Evolutionary conservation across 495 filamentous ascomycete genomes (phyloP).

Genomic region (Tuber melanosporum): DNA sequence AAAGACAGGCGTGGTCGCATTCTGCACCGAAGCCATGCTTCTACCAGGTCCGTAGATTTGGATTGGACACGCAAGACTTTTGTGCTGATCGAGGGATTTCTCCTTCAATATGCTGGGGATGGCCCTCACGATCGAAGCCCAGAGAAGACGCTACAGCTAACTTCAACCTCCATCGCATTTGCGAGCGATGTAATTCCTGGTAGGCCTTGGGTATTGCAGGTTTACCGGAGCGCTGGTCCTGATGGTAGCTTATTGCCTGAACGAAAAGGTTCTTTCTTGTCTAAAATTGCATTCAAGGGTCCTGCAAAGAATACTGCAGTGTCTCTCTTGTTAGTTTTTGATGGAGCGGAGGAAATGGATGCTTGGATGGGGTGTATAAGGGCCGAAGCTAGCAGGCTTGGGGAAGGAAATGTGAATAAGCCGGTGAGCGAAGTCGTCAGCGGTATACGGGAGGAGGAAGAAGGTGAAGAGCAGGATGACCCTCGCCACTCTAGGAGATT

Average conservation of each 20-base stretch:
- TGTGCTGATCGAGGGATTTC: conserved; percentile 71
- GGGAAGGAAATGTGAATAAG: conserved; percentile 41
- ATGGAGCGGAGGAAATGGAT: conserved; percentile 78
- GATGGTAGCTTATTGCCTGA: conserved; percentile 53
- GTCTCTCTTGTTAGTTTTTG: conserved; percentile 71
- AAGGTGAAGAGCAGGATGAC: conserved; percentile 32
- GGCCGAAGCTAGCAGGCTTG: conserved; percentile 46
- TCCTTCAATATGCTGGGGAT: conserved; percentile 80
- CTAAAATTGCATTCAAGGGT: conserved; percentile 63
- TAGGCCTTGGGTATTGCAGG: conserved; percentile 84
- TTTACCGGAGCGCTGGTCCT: conserved; percentile 65
- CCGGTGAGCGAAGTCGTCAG: conserved; percentile 8
- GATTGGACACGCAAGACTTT: conserved; percentile 82
- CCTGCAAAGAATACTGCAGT: conserved; percentile 56
- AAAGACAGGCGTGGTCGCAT: conserved; percentile 43
- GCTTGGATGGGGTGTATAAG: conserved; percentile 59
- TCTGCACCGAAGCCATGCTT: conserved; percentile 51
- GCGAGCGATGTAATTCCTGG: conserved; percentile 89
- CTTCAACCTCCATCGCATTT: conserved; percentile 82
- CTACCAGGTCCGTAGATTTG: conserved; percentile 56
- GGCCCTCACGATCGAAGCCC: conserved; percentile 75
- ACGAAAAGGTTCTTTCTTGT: conserved; percentile 55
- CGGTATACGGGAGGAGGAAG: conserved; percentile 25
- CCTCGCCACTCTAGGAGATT: conserved; percentile 24
- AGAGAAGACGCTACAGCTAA: conserved; percentile 78